A percentile compares a stretch with the other conserved stretches of the same genome.
phyloP scores from a whole-genome alignment of 2,329 filamentous ascomycete species.

The Paraphaeosphaeria minitans region DNA sequence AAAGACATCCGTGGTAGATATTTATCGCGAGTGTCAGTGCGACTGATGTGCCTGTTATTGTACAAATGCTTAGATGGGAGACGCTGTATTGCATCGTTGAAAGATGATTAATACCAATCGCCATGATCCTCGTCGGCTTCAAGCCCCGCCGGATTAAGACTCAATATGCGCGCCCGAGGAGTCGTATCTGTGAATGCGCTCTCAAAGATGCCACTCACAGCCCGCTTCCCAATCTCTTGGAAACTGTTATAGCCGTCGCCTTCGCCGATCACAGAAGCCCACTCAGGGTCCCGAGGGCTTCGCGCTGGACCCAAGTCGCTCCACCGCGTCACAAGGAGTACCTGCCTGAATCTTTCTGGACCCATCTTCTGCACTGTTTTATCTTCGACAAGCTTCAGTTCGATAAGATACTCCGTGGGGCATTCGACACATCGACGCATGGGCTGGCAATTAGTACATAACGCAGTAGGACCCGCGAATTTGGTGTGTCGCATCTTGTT shows the following conservation, averaged over 20 bases:
- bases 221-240: slow-evolving; percentile 56
- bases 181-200: slow-evolving; percentile 60
- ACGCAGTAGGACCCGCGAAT: slow-evolving; percentile 53
- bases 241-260: slow-evolving; percentile 60
- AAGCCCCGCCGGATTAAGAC: slow-evolving; percentile 62
- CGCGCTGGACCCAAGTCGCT: slow-evolving; percentile 61
- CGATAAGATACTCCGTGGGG: slow-evolving; percentile 66
- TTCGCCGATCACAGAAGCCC: slow-evolving; percentile 55
- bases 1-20: background rate
- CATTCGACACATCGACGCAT: slow-evolving; percentile 67
- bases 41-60: background rate
- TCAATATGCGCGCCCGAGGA: slow-evolving; percentile 63
- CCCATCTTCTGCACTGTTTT: slow-evolving; percentile 45
- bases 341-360: slow-evolving; percentile 60
- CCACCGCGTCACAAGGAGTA: slow-evolving; percentile 66
- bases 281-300: slow-evolving; percentile 57
- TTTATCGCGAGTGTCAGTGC: background rate
- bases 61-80: background rate
- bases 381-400: slow-evolving; percentile 65
- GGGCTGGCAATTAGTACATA: slow-evolving; percentile 62
- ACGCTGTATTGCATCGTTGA: background rate
- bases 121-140: slow-evolving; percentile 61
- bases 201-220: slow-evolving; percentile 65
- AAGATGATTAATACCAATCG: slow-evolving; percentile 59
- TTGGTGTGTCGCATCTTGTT: slow-evolving; percentile 47